Percentiles rank a stretch among this genome's conserved stretches.
Conservation (phyloP, 1,284 basidiomycete genomes). For the Cutaneotrichosporon mucoides region DNA sequence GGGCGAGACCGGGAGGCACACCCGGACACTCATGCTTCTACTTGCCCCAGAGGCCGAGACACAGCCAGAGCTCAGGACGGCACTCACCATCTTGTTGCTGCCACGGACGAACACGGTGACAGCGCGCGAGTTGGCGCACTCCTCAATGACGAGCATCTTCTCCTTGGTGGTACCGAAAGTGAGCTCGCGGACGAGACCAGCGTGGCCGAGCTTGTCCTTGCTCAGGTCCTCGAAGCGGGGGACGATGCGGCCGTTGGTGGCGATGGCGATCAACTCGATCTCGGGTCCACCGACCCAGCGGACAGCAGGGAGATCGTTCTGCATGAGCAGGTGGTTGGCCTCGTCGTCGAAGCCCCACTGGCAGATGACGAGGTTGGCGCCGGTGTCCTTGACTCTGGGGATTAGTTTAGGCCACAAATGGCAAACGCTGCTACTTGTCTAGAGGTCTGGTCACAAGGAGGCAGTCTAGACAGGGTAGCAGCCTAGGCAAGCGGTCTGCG, state of each 20-base stretch:
- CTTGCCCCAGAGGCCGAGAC: neutral
- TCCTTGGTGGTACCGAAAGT: slow-evolving; percentile 96
- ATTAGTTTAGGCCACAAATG: neutral
- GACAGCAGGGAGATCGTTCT: slow-evolving; percentile 96
- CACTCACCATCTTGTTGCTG: slow-evolving; percentile 90
- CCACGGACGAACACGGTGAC: slow-evolving; percentile 97
- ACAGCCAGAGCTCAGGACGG: neutral
- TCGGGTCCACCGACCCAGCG: slow-evolving; percentile 99
- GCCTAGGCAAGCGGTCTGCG: too few species aligned
- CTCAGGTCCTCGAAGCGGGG: slow-evolving; percentile 95
- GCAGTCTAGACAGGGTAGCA: too few species aligned
- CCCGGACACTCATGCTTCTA: too few species aligned
- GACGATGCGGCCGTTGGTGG: slow-evolving; percentile 96
- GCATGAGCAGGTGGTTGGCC: slow-evolving; percentile 96
- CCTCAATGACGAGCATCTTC: slow-evolving; percentile 98
- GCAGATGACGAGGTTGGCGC: slow-evolving; percentile 97
- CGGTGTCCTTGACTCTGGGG: slow-evolving; percentile 84
- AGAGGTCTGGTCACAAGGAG: too few species aligned
- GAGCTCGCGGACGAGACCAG: slow-evolving; percentile 88
- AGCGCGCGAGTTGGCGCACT: slow-evolving; percentile 93
- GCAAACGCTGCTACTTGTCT: too few species aligned
- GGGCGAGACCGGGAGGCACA: too few species aligned
- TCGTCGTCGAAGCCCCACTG: slow-evolving; percentile 99
- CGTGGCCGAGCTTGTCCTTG: slow-evolving; percentile 83
- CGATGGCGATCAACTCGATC: slow-evolving; percentile 98